phyloP scores from a whole-genome alignment of 1,284 basidiomycete species.

The Grifola frondosa region DNA sequence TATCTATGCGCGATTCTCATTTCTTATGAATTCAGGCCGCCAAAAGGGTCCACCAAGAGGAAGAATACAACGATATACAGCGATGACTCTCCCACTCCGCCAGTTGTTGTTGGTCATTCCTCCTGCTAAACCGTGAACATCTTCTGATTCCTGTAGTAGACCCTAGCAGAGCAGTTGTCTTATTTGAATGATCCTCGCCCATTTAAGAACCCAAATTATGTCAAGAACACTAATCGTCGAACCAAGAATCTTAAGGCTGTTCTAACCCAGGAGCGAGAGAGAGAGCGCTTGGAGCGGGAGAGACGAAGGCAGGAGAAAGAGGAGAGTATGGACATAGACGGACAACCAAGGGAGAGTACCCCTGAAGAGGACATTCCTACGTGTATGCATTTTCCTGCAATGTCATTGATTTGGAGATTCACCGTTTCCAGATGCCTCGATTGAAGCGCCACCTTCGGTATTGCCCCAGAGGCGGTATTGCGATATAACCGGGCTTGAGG shows the following conservation, averaged over 20 bases:
- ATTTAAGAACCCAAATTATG: constrained; percentile 72
- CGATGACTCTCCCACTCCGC: constrained; percentile 32
- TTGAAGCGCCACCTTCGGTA: constrained; percentile 84
- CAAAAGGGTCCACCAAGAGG: constrained; percentile 30
- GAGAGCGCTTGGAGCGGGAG: constrained; percentile 66
- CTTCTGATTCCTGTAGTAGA: constrained; percentile 34
- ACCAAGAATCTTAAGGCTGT: constrained; percentile 78
- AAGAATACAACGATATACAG: constrained; percentile 23
- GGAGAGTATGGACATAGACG: constrained; percentile 44
- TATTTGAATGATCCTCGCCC: constrained; percentile 66
- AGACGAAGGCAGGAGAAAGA: constrained; percentile 47
- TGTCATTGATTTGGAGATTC: too few species aligned
- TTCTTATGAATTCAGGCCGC: constrained; percentile 39
- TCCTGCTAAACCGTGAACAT: not conserved
- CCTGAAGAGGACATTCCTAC: constrained; percentile 63
- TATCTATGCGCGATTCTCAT: too few species aligned
- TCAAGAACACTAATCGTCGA: constrained; percentile 65
- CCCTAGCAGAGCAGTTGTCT: constrained; percentile 68
- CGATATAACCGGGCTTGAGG: constrained; percentile 86
- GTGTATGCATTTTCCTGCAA: constrained; percentile 55
- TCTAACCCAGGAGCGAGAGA: constrained; percentile 71
- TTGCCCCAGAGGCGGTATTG: constrained; percentile 79
- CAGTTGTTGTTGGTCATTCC: constrained; percentile 21
- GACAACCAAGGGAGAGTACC: constrained; percentile 16
- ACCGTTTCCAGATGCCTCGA: constrained; percentile 71